A percentile compares a stretch with the other conserved stretches of the same genome.
Conservation (phyloP, 345 rosid genomes). For the Jatropha curcas region DNA sequence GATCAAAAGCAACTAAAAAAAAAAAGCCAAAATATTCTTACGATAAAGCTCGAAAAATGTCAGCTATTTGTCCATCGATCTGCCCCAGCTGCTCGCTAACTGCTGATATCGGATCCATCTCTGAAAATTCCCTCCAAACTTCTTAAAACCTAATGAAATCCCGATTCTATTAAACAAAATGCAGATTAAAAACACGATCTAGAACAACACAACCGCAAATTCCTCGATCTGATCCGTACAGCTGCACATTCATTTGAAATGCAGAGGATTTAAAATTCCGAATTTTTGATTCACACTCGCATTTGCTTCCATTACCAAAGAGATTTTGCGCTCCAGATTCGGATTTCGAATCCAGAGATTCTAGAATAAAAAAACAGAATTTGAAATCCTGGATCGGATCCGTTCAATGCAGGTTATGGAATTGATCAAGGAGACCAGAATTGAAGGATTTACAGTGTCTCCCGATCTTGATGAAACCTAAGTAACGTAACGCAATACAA, state of each 20-base stretch:
- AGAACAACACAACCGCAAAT: background rate
- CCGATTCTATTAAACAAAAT: background rate
- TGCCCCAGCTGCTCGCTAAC: slow-evolving; percentile 84
- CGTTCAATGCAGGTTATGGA: slow-evolving; percentile 18
- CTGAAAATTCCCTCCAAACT: background rate
- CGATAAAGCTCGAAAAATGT: slow-evolving; percentile 86
- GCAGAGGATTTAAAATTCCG: background rate
- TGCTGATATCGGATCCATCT: slow-evolving; percentile 63
- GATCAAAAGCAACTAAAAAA: background rate
- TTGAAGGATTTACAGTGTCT: slow-evolving; percentile 7
- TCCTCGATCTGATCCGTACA: background rate
- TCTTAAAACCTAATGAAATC: background rate
- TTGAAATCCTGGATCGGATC: slow-evolving; percentile 9
- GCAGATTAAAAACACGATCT: background rate
- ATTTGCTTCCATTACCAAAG: background rate
- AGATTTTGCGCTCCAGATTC: background rate
- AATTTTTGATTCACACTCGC: background rate
- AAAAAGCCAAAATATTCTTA: slow-evolving; percentile 32
- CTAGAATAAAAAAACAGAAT: background rate
- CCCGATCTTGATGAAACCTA: slow-evolving; percentile 8
- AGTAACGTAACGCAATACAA: background rate
- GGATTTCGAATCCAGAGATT: background rate
- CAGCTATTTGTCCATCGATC: slow-evolving; percentile 83
- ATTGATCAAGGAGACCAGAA: slow-evolving; percentile 18
- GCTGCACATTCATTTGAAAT: background rate